Conservation (phyloP, 2,329 filamentous ascomycete genomes). For the Fusarium lyarnte region DNA sequence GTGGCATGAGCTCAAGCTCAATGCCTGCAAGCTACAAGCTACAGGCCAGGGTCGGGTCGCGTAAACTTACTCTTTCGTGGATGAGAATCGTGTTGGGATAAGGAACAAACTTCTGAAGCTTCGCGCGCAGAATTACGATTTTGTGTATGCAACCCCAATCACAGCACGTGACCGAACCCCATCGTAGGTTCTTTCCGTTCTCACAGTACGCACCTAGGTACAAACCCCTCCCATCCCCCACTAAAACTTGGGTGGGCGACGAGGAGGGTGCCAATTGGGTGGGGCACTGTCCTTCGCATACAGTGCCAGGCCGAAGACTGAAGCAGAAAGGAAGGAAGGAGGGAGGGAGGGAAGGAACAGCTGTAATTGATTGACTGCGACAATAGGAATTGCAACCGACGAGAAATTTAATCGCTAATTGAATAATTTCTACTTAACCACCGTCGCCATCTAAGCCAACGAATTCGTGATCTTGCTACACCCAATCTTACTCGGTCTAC, state of each 20-base stretch:
- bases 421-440: neutral
- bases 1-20: slow-evolving; percentile 21
- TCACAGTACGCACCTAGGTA: no score
- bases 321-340: neutral
- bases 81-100: slow-evolving; percentile 59
- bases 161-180: neutral
- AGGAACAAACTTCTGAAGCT: slow-evolving; percentile 49
- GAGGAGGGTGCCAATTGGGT: neutral
- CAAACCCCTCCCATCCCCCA: neutral
- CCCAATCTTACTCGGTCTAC: neutral
- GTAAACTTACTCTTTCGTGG: slow-evolving; percentile 52
- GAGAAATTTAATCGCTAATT: neutral
- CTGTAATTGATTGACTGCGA: slow-evolving; percentile 2
- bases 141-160: slow-evolving; percentile 46
- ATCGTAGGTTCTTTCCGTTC: neutral
- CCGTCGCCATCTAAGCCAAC: neutral
- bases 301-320: neutral
- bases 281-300: neutral
- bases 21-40: slow-evolving; percentile 20
- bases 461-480: slow-evolving; percentile 1
- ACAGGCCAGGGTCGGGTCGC: slow-evolving; percentile 18
- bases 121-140: slow-evolving; percentile 45
- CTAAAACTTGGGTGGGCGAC: neutral
- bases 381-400: slow-evolving; percentile 1
- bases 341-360: slow-evolving; percentile 24